phyloP scores from a whole-genome alignment of 1,139 yeast genomes.

The Saccharomyces hybrid region DNA sequence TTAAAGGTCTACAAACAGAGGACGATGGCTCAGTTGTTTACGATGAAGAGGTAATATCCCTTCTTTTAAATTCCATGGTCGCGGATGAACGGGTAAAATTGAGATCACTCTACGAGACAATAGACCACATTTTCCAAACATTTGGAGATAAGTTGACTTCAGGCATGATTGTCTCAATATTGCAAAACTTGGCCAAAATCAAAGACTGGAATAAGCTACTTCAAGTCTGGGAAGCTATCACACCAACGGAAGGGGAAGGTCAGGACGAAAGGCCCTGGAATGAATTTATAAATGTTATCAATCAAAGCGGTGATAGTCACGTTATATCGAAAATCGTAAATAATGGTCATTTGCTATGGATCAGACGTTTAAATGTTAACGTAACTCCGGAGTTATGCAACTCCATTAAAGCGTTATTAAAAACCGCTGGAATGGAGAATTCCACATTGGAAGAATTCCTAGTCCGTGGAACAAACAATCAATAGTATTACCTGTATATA shows the following conservation, averaged over 20 bases:
- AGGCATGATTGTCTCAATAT: conserved; percentile 9
- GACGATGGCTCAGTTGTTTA: conserved; percentile 11
- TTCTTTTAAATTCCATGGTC: conserved; percentile 17
- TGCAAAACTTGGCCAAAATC: conserved; percentile 15
- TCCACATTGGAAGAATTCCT: not conserved
- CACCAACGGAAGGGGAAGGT: conserved; percentile 7
- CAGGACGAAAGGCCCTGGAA: conserved; percentile 25
- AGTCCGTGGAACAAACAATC: not conserved
- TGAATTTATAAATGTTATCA: conserved; percentile 14
- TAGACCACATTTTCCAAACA: conserved; percentile 13
- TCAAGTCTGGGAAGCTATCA: conserved; percentile 20
- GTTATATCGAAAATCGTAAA: conserved; percentile 14
- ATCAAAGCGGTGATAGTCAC: conserved; percentile 11
- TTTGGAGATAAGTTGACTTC: conserved; percentile 8
- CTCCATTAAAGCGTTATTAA: not conserved
- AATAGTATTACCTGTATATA: not conserved
- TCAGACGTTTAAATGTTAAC: conserved; percentile 19
- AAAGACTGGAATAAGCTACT: conserved; percentile 18
- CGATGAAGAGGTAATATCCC: conserved; percentile 15
- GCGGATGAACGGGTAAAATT: conserved; percentile 9
- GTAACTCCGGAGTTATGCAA: conserved; percentile 12
- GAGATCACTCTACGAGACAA: conserved; percentile 16
- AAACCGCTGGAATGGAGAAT: not conserved
- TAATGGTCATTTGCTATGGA: conserved; percentile 25
- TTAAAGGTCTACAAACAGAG: conserved; percentile 7